Evolutionary conservation across 1,284 basidiomycete species (phyloP).

Genomic region (Apiotrichum brassicae): DNA sequence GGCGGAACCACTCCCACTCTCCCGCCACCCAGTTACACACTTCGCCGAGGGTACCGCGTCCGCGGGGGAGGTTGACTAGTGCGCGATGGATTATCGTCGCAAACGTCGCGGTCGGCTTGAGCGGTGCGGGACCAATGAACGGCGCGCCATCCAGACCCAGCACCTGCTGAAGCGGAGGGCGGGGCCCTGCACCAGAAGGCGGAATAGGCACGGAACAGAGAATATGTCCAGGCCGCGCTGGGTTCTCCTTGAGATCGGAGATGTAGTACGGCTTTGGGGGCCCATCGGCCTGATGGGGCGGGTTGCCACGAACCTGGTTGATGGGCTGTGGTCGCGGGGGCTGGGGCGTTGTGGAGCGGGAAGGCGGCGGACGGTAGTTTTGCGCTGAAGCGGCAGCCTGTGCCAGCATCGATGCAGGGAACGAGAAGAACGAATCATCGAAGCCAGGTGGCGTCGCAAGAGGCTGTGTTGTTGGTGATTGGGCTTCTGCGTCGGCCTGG

Average conservation of each 20-base stretch:
- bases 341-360: background rate
- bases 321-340: constrained; percentile 5
- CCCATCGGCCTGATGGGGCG: constrained; percentile 16
- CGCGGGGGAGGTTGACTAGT: constrained; percentile 48
- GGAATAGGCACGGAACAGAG: constrained; percentile 44
- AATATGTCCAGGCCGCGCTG: constrained; percentile 40
- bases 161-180: constrained; percentile 39
- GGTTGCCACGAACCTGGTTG: constrained; percentile 6
- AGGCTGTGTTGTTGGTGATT: too few species aligned
- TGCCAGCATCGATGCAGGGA: background rate
- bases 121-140: constrained; percentile 45
- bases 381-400: background rate
- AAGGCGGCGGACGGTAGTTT: background rate
- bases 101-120: constrained; percentile 46
- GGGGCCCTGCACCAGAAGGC: constrained; percentile 41
- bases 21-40: constrained; percentile 87
- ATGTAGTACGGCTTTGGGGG: constrained; percentile 37
- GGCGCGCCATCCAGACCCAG: constrained; percentile 43
- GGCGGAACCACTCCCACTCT: constrained; percentile 80
- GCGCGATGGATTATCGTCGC: constrained; percentile 46
- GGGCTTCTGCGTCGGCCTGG: background rate
- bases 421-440: background rate
- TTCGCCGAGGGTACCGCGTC: constrained; percentile 82
- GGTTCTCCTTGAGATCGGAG: constrained; percentile 40
- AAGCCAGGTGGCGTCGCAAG: too few species aligned